A percentile compares a stretch with the other conserved stretches of the same genome.
These are phyloP conservation scores for Populus hybrid DNA, from an alignment of 441 rosid species.

Conservation along the genomic window DNA sequence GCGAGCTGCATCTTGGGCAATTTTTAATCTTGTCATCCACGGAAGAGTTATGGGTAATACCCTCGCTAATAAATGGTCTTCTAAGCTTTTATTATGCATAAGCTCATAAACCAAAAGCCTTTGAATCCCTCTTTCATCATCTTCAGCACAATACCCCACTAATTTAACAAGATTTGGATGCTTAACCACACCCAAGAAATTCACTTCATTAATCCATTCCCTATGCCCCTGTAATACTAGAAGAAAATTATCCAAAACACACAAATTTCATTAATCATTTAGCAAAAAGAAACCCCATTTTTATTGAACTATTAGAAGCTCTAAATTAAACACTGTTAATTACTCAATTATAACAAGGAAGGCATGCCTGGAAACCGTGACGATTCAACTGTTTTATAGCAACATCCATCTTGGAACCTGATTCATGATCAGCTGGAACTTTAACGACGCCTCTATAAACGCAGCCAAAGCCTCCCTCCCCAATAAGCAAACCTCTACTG, in stretches of 20 bases:
- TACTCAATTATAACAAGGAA: not conserved
- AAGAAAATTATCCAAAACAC: conserved; percentile 29
- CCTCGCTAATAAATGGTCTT: conserved; percentile 71
- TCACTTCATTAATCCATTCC: conserved; percentile 98
- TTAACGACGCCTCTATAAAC: conserved; percentile 79
- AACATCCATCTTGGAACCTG: conserved; percentile 58
- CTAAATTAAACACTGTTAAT: not conserved
- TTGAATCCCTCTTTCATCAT: conserved; percentile 94
- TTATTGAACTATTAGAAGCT: not conserved
- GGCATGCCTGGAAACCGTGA: conserved; percentile 91
- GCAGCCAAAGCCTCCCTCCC: conserved; percentile 95
- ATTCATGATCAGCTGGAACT: conserved; percentile 36
- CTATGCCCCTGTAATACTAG: conserved; percentile 94
- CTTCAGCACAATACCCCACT: conserved; percentile 92
- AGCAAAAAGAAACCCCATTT: not conserved
- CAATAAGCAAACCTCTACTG: conserved; percentile 67
- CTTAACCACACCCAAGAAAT: conserved; percentile 79
- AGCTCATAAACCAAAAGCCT: conserved; percentile 84
- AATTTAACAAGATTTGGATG: conserved; percentile 95
- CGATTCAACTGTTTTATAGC: conserved; percentile 82
- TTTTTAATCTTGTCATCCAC: conserved; percentile 71
- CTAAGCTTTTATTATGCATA: conserved; percentile 85
- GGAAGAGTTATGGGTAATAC: conserved; percentile 46
- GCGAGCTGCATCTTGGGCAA: conserved; percentile 87
- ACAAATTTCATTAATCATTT: conserved; percentile 22